These are phyloP conservation scores for Exophiala mesophila DNA, from an alignment of 2,329 filamentous ascomycete genomes.

Conservation along the genomic window DNA sequence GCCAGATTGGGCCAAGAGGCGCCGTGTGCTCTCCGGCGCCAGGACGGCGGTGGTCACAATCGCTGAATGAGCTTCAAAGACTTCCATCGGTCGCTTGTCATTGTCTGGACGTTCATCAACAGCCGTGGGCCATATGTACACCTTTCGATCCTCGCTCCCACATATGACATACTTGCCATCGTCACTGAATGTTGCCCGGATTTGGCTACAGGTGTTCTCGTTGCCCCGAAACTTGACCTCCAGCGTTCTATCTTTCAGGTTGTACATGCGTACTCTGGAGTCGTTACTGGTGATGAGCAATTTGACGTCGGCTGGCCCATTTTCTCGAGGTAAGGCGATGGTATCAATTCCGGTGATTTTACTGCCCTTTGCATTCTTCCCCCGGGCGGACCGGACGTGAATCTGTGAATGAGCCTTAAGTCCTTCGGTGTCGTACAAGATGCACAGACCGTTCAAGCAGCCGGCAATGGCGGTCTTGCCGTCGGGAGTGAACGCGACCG, in stretches of 20 bases:
- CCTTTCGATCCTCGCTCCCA: conserved; percentile 84
- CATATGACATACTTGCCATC: conserved; percentile 82
- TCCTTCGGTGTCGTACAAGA: conserved; percentile 90
- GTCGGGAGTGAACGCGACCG: conserved; percentile 88
- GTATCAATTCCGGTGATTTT: conserved; percentile 95
- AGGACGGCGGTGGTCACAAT: conserved; percentile 87
- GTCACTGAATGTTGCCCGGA: conserved; percentile 82
- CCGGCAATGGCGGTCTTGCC: conserved; percentile 87
- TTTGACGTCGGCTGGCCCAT: conserved; percentile 65
- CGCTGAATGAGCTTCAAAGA: conserved; percentile 83
- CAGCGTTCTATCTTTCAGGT: conserved; percentile 73
- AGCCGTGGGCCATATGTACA: conserved; percentile 82
- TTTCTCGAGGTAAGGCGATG: conserved; percentile 54
- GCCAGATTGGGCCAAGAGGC: conserved; percentile 71
- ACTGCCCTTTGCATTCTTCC: conserved; percentile 91
- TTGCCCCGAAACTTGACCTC: conserved; percentile 90
- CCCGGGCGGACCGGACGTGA: conserved; percentile 85
- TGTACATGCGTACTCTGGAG: conserved; percentile 85
- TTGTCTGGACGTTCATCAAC: conserved; percentile 48
- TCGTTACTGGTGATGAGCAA: conserved; percentile 92
- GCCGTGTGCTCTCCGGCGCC: conserved; percentile 72
- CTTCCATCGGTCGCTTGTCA: conserved; percentile 74
- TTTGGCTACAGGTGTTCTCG: conserved; percentile 84
- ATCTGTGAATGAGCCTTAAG: conserved; percentile 79
- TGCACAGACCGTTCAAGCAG: conserved; percentile 75